Evolutionary conservation across 2,329 filamentous ascomycete species (phyloP).

Genomic region (Nothophoma quercina): DNA sequence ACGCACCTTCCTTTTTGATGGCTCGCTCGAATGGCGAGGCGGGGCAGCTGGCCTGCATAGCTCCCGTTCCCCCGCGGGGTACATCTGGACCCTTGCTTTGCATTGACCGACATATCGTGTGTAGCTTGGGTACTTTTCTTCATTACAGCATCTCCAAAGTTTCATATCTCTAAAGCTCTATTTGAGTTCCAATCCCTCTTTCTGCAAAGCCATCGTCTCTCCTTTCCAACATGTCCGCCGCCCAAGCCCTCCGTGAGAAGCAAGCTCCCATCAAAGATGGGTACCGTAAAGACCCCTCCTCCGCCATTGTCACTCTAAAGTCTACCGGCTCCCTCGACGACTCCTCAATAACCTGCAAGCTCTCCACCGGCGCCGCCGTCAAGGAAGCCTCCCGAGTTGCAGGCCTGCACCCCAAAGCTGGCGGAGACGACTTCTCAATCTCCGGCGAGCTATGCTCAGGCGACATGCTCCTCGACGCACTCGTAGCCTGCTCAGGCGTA

Average conservation of each 20-base stretch:
- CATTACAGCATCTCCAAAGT: neutral
- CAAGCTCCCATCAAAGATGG: constrained; percentile 59
- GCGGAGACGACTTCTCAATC: constrained; percentile 53
- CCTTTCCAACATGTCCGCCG: constrained; percentile 31
- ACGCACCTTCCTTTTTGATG: constrained; percentile 11
- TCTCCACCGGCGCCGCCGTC: constrained; percentile 52
- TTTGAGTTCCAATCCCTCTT: neutral
- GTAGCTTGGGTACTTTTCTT: neutral
- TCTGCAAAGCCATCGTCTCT: neutral
- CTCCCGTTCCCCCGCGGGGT: constrained; percentile 29
- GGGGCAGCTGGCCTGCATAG: constrained; percentile 28
- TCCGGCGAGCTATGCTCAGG: constrained; percentile 59
- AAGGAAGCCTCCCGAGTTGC: constrained; percentile 54
- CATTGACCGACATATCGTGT: neutral
- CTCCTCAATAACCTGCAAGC: constrained; percentile 57
- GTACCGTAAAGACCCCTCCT: constrained; percentile 54
- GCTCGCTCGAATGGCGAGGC: constrained; percentile 27
- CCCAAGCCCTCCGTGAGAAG: constrained; percentile 53
- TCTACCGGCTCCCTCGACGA: constrained; percentile 55
- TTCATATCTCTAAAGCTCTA: neutral
- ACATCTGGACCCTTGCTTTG: neutral
- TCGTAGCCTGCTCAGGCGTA: constrained; percentile 60
- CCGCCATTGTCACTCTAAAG: constrained; percentile 57
- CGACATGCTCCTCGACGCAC: constrained; percentile 59
- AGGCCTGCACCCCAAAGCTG: constrained; percentile 58